phyloP scores from a whole-genome alignment of 1,284 basidiomycete genomes.

The Kalmanozyma brasiliensis region DNA sequence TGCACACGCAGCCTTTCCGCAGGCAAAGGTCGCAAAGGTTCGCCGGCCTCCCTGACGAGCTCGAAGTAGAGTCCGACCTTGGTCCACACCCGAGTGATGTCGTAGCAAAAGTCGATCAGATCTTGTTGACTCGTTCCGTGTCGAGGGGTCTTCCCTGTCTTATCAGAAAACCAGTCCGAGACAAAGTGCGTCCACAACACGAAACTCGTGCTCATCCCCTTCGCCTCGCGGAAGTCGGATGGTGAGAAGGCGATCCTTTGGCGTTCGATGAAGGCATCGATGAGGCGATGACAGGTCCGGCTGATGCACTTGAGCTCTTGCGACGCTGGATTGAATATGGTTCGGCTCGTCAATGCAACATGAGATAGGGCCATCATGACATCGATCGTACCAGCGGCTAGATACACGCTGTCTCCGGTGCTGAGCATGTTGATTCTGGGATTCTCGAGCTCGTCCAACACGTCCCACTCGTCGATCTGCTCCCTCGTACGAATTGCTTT shows the following conservation, averaged over 20 bases:
- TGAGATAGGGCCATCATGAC: constrained; percentile 26
- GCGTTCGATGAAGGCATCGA: constrained; percentile 24
- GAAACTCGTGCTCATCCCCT: constrained; percentile 11
- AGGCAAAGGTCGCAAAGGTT: too few species aligned
- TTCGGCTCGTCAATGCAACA: constrained; percentile 28
- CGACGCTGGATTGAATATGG: constrained; percentile 15
- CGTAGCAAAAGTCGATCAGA: too few species aligned
- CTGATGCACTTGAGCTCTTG: constrained; percentile 14
- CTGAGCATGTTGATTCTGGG: constrained; percentile 25
- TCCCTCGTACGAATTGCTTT: constrained; percentile 4
- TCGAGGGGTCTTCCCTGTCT: too few species aligned
- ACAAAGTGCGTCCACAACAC: constrained; percentile 9
- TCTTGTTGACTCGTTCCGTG: too few species aligned
- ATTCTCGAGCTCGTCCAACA: constrained; percentile 20
- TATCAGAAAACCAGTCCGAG: too few species aligned
- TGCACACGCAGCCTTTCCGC: too few species aligned
- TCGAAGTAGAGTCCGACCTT: too few species aligned
- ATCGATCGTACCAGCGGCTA: constrained; percentile 19
- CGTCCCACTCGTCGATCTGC: constrained; percentile 3
- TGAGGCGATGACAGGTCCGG: constrained; percentile 11
- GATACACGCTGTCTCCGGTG: constrained; percentile 28
- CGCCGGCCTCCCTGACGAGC: too few species aligned
- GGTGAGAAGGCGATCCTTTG: constrained; percentile 20
- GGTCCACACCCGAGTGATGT: too few species aligned
- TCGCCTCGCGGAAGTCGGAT: constrained; percentile 23